Conservation (phyloP, 148 eudicot species). For the Camellia lanceoleosa region DNA sequence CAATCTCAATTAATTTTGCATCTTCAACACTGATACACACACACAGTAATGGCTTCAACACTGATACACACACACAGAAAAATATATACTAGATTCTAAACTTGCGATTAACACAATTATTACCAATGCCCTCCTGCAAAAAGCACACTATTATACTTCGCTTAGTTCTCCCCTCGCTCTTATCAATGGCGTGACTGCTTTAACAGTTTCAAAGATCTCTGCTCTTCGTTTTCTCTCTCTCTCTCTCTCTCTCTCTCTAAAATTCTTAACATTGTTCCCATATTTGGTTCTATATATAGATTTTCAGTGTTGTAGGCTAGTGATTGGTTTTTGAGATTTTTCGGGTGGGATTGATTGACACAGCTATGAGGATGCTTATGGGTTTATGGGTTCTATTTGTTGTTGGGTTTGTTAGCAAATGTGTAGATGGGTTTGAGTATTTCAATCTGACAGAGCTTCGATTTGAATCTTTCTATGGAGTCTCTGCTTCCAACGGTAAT, state of each 20-base stretch:
- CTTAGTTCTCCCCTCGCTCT: no score
- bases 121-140: no score
- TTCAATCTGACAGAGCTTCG: slow-evolving; percentile 22
- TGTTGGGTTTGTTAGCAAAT: slow-evolving; percentile 28
- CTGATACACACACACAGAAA: no score
- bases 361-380: slow-evolving; percentile 23
- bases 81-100: neutral
- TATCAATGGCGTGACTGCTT: no score
- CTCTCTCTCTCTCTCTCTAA: neutral
- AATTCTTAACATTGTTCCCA: neutral
- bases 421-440: slow-evolving; percentile 30
- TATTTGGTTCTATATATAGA: neutral
- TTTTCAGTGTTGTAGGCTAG: neutral
- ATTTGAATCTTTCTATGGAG: slow-evolving; percentile 49
- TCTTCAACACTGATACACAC: no score
- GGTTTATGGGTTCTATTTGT: slow-evolving; percentile 26
- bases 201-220: no score
- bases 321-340: neutral
- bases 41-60: no score
- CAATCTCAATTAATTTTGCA: no score
- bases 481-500: slow-evolving; percentile 25
- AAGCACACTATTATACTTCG: no score
- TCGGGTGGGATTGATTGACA: neutral
- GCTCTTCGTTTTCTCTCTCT: neutral
- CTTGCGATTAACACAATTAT: neutral